A percentile compares a stretch with the other conserved stretches of the same genome.
phyloP scores from a whole-genome alignment of 441 rosid genomes.

The Gossypium armourianum region DNA sequence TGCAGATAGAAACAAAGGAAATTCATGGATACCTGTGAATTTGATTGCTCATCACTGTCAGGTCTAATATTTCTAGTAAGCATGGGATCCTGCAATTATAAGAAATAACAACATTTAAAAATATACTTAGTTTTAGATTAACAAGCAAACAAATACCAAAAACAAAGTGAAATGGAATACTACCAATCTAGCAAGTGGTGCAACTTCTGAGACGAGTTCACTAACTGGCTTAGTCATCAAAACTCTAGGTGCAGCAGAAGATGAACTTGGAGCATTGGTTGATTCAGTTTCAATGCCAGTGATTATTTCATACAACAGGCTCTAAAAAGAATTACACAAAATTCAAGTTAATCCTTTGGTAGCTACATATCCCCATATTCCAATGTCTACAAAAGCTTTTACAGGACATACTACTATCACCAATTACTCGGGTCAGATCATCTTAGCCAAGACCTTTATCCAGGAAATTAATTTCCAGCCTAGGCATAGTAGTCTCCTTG shows the following conservation, averaged over 20 bases:
- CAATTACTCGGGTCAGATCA: neutral
- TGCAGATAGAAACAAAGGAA: neutral
- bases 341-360: constrained; percentile 6
- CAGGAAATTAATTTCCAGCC: neutral
- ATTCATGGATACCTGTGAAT: constrained; percentile 34
- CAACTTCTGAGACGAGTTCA: constrained; percentile 53
- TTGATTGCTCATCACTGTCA: constrained; percentile 32
- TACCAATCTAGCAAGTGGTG: constrained; percentile 29
- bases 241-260: constrained; percentile 54
- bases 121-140: neutral
- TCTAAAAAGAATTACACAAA: constrained; percentile 32
- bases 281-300: constrained; percentile 57
- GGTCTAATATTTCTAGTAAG: constrained; percentile 29
- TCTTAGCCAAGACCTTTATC: constrained; percentile 3
- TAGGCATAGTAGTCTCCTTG: neutral
- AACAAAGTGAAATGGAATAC: constrained; percentile 21
- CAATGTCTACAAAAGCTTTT: neutral
- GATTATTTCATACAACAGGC: constrained; percentile 65
- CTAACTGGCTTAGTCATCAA: constrained; percentile 46
- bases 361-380: neutral
- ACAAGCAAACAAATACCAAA: neutral
- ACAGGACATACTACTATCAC: neutral
- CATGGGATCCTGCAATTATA: constrained; percentile 35
- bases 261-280: constrained; percentile 67
- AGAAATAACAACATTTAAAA: neutral